Evolutionary conservation across 2,329 filamentous ascomycete genomes (phyloP), one percentile per base, ranked within the genome.

Genomic region (Apiospora kogelbergensis): DNA sequence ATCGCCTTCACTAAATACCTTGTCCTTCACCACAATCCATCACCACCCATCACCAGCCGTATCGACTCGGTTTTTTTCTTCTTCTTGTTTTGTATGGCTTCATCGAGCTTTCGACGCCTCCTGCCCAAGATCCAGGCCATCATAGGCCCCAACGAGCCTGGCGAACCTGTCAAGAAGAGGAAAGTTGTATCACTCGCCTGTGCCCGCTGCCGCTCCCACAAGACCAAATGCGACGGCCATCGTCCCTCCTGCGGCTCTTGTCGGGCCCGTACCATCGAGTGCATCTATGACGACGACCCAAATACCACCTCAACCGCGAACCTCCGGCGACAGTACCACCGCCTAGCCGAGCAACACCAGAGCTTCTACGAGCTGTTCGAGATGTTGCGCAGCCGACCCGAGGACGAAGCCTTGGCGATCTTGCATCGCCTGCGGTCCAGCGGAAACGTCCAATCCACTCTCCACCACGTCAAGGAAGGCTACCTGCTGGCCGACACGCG

Each of bases 341-440:
- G 30, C 3, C 26, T 69, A 26, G 53, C 60, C n/a, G 37, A 69
- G 26, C 37, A 67, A 26, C 64, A 69, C n/a, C 60, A 67, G 15
- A 65, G 41, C 9, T 41, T 64, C 26, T 20, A 45, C 30, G 68
- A 69, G 53, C 26, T 69, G 26, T 69, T 46, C 30, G 37, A 64
- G 17, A 64, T 69, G 68, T 53, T 69, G 40, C 60, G 57, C 24
- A 37, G n/a, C 17, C 68, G 68, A 3, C 68, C 68, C 9, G 64
- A 67, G 53, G 20, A 42, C 7, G 68, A 69, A 11, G 68, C 68
- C 20, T 22, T 45, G 4, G 33, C 63, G 17, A 69, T 69, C 24
- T 42, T 67, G 4, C 64, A 69, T 22, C 68, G 53, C n/a, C 40
- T 69, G 10, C 66, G 68, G 6, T 11, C 24, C 20, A 37, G 46